Evolutionary conservation across 2,329 filamentous ascomycete species (phyloP), one percentile per base, ranked within the genome.

Genomic region (Penicillium sp.): DNA sequence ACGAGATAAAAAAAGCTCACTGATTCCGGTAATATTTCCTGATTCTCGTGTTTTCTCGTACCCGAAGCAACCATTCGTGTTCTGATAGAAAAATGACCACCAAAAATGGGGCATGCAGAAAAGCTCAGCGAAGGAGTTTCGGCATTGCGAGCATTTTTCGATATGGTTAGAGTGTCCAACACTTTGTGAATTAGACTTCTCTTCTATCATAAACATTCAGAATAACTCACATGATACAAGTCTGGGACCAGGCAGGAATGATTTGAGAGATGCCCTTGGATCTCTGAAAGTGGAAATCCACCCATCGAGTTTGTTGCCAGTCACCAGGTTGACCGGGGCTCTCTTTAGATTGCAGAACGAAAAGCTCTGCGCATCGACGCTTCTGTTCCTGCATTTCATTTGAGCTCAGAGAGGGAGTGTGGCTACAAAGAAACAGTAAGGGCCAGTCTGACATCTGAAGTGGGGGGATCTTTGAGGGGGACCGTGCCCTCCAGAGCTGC

Each of bases 21-120:
- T 53, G 22, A 53, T 43, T 10, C 50, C 50, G 18, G 50, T 53
- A 4, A 34, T 9, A 4, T 42, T n/a, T 4, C 32, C 50, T 8
- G 32, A 48, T 18, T 43, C 10, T 32, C 39, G 39, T 5, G 50
- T 53, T 8, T 24, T 55, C 24, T 51, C 48, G 24, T 38, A 52
- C n/a, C 53, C 53, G 42, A 55, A 52, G 11, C 18, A 16, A 1
- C 53, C 53, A 3, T 55, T 55, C 6, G 36, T 36, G 1, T 47
- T 18, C 18, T 14, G 14, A 5, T 47, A 46, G 44, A 43, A 31
- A 22, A 42, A 42, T 27, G 31, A 55, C 53, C 53, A 55, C 53
- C 53, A 55, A 34, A 52, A 55, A 16, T 39, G 29, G 46, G 53
- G 53, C 53, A 55, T 55, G n/a, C 11, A 39, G 18, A 55, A 43